Evolutionary conservation across 495 filamentous ascomycete genomes (phyloP).

Genomic region (Talaromyces nanjingensis): DNA sequence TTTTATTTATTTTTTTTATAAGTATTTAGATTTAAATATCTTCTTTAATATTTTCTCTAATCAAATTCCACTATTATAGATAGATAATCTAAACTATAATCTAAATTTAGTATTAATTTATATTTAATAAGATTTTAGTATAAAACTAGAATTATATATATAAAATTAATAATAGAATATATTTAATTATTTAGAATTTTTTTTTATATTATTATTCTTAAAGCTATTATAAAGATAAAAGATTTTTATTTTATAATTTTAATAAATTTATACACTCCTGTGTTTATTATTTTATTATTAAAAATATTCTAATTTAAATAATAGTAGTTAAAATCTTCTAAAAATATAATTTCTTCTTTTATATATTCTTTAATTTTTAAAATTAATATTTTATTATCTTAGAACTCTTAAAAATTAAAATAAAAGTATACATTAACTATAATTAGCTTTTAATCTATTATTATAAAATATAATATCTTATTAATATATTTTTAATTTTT

Average conservation of each 20-base stretch:
- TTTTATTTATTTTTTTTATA: too few relatives aligned
- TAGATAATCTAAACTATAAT: slow-evolving; percentile 1
- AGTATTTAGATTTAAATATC: too few relatives aligned
- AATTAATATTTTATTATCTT: slow-evolving; percentile 12
- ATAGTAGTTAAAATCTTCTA: slow-evolving; percentile 11
- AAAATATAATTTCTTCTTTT: background rate
- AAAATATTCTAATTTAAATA: slow-evolving; percentile 9
- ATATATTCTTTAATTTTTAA: slow-evolving; percentile 9
- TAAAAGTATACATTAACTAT: slow-evolving; percentile 9
- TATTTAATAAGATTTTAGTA: too few relatives aligned
- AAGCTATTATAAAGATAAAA: too few relatives aligned
- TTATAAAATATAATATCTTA: slow-evolving; percentile 9
- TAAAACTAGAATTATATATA: too few relatives aligned
- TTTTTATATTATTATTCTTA: slow-evolving; percentile 1
- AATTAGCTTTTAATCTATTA: slow-evolving; percentile 5
- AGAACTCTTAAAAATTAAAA: slow-evolving; percentile 7
- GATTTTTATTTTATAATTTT: slow-evolving; percentile 10
- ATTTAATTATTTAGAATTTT: too few relatives aligned
- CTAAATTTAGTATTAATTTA: too few relatives aligned
- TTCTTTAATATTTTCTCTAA: too few relatives aligned
- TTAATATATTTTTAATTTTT: background rate
- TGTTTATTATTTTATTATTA: slow-evolving; percentile 6
- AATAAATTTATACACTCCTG: slow-evolving; percentile 8
- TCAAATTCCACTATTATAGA: too few relatives aligned
- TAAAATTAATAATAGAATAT: too few relatives aligned